phyloP scores from a whole-genome alignment of 129 eudicot species.

The Pulicaria dysenterica region DNA sequence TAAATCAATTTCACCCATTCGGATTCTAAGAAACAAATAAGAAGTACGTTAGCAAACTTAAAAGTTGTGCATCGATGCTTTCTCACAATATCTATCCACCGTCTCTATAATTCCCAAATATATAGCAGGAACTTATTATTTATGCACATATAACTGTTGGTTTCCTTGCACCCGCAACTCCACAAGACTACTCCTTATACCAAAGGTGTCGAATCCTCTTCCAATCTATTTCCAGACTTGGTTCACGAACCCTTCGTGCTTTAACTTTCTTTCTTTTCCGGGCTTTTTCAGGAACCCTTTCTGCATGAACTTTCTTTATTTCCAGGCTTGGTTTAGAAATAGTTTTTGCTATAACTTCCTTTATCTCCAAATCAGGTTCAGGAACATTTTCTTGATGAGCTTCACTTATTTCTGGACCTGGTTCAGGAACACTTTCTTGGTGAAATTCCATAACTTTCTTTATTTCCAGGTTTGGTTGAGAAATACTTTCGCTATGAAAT shows the following conservation, averaged over 20 bases:
- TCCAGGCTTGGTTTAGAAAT: slow-evolving; percentile 9
- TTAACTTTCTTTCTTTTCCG: slow-evolving; percentile 3
- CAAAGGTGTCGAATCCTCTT: slow-evolving; percentile 32
- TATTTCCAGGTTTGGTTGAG: slow-evolving; percentile 1
- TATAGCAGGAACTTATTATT: neutral
- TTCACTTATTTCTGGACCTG: neutral
- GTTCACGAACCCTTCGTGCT: neutral
- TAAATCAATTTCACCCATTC: too few species aligned
- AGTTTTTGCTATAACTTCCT: slow-evolving; percentile 2
- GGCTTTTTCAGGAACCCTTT: neutral
- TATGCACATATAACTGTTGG: neutral
- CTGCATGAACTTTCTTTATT: neutral
- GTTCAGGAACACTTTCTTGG: neutral
- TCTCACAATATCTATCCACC: too few species aligned
- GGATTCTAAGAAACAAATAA: too few species aligned
- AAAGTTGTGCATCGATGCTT: too few species aligned
- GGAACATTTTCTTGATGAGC: slow-evolving; percentile 8
- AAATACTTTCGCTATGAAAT: neutral
- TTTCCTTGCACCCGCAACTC: too few species aligned
- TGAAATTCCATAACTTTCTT: slow-evolving; percentile 2
- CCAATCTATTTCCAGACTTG: slow-evolving; percentile 26
- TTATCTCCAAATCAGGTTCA: neutral
- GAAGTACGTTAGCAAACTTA: too few species aligned
- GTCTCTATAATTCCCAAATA: neutral
- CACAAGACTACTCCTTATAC: neutral